Conservation (phyloP, 257 asterid species). For the Nicotiana otophora region DNA sequence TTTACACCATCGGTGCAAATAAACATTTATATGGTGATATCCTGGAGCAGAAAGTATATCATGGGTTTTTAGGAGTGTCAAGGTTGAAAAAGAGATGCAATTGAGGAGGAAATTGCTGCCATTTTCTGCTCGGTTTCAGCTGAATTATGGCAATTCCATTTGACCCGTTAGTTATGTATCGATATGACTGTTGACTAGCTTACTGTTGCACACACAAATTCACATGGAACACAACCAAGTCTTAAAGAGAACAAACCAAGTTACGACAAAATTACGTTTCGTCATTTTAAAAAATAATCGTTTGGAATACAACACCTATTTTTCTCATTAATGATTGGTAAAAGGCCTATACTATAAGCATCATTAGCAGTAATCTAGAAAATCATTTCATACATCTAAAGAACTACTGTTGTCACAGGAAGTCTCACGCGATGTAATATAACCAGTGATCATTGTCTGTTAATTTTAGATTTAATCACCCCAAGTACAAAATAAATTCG, state of each 20-base stretch:
- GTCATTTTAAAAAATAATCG: background rate
- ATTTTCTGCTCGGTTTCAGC: background rate
- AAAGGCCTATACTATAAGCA: background rate
- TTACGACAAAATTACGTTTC: background rate
- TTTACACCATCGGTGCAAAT: background rate
- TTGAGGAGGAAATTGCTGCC: background rate
- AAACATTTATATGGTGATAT: background rate
- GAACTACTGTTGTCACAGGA: background rate
- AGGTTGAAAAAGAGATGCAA: too few species aligned
- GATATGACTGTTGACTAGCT: background rate
- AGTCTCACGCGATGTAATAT: background rate
- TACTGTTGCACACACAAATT: background rate
- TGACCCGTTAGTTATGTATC: too few species aligned
- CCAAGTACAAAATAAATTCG: background rate
- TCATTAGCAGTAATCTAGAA: background rate
- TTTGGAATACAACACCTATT: background rate
- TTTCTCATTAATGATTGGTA: background rate
- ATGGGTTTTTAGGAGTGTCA: background rate
- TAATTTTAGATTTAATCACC: background rate
- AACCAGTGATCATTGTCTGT: too few species aligned
- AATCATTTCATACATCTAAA: background rate
- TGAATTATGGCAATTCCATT: background rate
- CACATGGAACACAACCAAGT: background rate
- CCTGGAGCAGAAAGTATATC: too few species aligned
- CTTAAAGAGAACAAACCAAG: background rate